These are phyloP conservation scores for Amylostereum areolatum DNA, from an alignment of 1,284 basidiomycete species.

Conservation along the genomic window DNA sequence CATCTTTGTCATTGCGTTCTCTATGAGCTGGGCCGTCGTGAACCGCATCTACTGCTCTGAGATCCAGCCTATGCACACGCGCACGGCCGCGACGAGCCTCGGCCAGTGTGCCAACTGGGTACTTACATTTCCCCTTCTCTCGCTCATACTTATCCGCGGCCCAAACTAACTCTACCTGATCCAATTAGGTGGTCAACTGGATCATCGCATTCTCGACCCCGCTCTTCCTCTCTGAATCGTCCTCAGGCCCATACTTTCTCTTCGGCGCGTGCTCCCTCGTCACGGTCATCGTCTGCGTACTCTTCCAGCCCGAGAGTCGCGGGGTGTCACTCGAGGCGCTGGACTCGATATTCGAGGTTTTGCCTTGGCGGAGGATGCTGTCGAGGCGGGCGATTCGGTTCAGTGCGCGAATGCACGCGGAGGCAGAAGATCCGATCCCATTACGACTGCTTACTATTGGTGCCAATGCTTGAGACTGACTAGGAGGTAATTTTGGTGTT, in stretches of 20 bases:
- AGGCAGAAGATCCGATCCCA: too few relatives aligned
- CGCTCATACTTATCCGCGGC: slow-evolving; percentile 4
- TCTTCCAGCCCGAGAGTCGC: slow-evolving; percentile 40
- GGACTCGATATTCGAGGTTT: slow-evolving; percentile 28
- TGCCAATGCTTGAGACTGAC: too few relatives aligned
- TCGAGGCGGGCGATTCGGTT: not conserved
- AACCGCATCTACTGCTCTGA: slow-evolving; percentile 31
- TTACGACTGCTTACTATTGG: too few relatives aligned
- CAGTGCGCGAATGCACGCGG: too few relatives aligned
- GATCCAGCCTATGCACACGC: slow-evolving; percentile 35
- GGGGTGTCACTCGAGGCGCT: slow-evolving; percentile 40
- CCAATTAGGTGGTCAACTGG: slow-evolving; percentile 34
- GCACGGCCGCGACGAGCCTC: slow-evolving; percentile 30
- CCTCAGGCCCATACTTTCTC: slow-evolving; percentile 43
- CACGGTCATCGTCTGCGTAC: slow-evolving; percentile 31
- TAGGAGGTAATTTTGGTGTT: too few relatives aligned
- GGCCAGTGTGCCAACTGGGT: slow-evolving; percentile 35
- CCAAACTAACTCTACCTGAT: not conserved
- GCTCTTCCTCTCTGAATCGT: slow-evolving; percentile 37
- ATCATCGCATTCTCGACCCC: slow-evolving; percentile 40
- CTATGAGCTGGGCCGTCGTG: slow-evolving; percentile 33
- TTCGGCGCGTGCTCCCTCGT: slow-evolving; percentile 34
- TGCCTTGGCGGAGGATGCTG: slow-evolving; percentile 17
- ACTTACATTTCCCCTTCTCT: slow-evolving; percentile 13
- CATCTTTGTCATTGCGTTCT: slow-evolving; percentile 33